phyloP scores from a whole-genome alignment of 2,329 filamentous ascomycete genomes.

The Tympanopsis confertula region DNA sequence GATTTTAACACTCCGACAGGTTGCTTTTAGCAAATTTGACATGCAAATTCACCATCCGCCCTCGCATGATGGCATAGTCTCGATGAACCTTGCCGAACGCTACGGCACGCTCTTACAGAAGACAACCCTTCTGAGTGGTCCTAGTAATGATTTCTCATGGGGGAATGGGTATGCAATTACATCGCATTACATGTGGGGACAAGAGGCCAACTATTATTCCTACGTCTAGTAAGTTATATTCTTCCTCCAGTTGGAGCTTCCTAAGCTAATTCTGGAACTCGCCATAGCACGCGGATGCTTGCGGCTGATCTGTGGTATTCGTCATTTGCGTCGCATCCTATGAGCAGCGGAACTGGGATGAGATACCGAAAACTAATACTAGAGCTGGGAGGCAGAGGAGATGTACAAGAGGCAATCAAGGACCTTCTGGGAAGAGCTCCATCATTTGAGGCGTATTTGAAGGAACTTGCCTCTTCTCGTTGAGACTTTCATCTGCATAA shows the following conservation, averaged over 20 bases:
- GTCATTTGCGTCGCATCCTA: neutral
- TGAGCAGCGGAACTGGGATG: neutral
- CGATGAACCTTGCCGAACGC: neutral
- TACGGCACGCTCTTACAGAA: neutral
- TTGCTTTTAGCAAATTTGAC: conserved; percentile 7
- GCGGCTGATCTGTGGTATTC: neutral
- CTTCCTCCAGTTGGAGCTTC: neutral
- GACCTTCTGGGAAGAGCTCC: neutral
- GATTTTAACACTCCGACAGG: conserved; percentile 22
- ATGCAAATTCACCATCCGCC: conserved; percentile 5
- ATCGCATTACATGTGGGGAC: conserved; percentile 8
- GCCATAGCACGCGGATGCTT: neutral
- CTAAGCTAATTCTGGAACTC: neutral
- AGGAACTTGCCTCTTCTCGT: no score
- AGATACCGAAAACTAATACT: neutral
- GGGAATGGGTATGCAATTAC: conserved; percentile 6
- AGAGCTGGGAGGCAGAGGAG: neutral
- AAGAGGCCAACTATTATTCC: conserved; percentile 8
- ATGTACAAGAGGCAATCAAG: neutral
- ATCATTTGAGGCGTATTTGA: neutral
- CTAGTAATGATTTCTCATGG: conserved; percentile 4
- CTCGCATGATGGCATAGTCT: conserved; percentile 2
- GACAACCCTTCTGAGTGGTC: conserved; percentile 4
- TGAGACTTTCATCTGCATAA: no score
- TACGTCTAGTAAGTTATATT: conserved; percentile 5